Percentiles rank a stretch among this genome's conserved stretches.
Conservation (phyloP, 345 rosid genomes). For the Sonneratia caseolaris region DNA sequence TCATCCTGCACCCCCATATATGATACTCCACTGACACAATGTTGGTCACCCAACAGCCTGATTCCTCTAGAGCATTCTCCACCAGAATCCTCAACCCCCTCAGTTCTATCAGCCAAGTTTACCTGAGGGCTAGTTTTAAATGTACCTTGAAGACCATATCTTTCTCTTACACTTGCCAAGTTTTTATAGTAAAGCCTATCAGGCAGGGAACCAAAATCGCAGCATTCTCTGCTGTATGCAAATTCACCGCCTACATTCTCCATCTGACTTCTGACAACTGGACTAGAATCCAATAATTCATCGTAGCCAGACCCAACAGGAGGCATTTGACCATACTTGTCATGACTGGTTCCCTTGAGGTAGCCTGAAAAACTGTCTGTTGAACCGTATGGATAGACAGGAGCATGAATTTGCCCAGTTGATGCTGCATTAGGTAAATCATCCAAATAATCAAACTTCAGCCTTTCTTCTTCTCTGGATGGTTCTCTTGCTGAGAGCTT, state of each 20-base stretch:
- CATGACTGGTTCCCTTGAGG: background rate
- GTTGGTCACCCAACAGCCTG: constrained; percentile 3
- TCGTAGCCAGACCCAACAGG: constrained; percentile 2
- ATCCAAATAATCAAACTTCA: background rate
- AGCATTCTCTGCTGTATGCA: background rate
- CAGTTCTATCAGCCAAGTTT: constrained; percentile 10
- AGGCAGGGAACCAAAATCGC: background rate
- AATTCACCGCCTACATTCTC: constrained; percentile 1
- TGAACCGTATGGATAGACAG: background rate
- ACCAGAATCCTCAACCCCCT: background rate
- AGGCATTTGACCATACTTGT: constrained; percentile 1
- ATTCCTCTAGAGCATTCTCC: constrained; percentile 4
- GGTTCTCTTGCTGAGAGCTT: constrained; percentile 1
- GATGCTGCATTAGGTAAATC: background rate
- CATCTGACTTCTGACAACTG: background rate
- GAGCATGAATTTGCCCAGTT: background rate
- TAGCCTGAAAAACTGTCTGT: background rate
- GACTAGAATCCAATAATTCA: background rate
- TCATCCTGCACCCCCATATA: constrained; percentile 10
- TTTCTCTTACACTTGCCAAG: constrained; percentile 4
- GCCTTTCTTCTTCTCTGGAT: constrained; percentile 4
- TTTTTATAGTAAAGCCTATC: constrained; percentile 3
- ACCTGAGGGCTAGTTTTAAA: constrained; percentile 12
- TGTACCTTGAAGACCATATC: background rate
- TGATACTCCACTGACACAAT: constrained; percentile 1